phyloP scores from a whole-genome alignment of 768 basidiomycete species.

The Pleurotus giganteus region DNA sequence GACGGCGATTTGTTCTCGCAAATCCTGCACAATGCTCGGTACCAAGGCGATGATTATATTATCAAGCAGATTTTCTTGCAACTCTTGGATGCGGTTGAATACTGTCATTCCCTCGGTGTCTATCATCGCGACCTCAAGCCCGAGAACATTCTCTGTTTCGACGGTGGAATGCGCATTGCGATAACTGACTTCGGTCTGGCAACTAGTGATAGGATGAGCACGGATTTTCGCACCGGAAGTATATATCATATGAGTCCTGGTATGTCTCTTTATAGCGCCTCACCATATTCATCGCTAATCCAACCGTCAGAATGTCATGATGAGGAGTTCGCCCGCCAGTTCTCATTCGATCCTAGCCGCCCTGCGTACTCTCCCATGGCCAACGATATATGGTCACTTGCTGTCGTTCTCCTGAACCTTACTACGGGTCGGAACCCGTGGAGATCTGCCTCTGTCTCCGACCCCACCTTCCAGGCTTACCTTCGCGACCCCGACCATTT shows the following conservation, averaged over 20 bases:
- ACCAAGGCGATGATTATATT: conserved; percentile 79
- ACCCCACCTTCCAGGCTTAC: conserved; percentile 90
- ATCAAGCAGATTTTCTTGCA: conserved; percentile 93
- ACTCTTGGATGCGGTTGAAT: conserved; percentile 89
- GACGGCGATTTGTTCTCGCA: conserved; percentile 92
- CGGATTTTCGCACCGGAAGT: conserved; percentile 93
- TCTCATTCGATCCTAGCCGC: conserved; percentile 23
- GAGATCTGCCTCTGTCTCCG: conserved; percentile 80
- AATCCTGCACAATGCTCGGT: conserved; percentile 74
- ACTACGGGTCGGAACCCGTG: conserved; percentile 95
- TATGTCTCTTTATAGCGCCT: conserved; percentile 26
- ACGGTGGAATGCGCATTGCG: conserved; percentile 71
- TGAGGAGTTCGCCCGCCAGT: conserved; percentile 47
- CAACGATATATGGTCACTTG: conserved; percentile 97
- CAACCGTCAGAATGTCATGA: conserved; percentile 79
- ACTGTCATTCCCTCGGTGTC: conserved; percentile 88
- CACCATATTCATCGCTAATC: conserved; percentile 11
- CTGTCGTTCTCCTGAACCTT: conserved; percentile 94
- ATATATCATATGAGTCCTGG: conserved; percentile 99
- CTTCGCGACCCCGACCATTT: conserved; percentile 73
- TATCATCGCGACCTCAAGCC: conserved; percentile 98
- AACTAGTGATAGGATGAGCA: conserved; percentile 80
- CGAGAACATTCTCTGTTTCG: conserved; percentile 89
- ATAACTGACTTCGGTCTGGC: conserved; percentile 96
- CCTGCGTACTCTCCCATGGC: conserved; percentile 79